Evolutionary conservation across 2,329 filamentous ascomycete species (phyloP).

Genomic region (Rhynchosporium agropyri): DNA sequence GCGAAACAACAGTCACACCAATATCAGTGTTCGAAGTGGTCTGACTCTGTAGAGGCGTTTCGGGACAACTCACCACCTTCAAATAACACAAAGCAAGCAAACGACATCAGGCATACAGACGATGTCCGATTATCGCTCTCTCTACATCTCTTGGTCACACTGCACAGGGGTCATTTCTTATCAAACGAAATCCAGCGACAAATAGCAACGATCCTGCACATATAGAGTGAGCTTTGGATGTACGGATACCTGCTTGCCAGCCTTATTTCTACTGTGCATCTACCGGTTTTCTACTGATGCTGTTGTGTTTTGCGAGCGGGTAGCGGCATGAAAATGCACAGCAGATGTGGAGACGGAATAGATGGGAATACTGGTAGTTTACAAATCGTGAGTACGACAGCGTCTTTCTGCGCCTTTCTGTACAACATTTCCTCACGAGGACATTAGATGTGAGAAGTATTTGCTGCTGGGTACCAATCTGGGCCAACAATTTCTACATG

Average conservation of each 20-base stretch:
- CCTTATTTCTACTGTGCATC: background rate
- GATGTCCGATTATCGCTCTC: conserved; percentile 1
- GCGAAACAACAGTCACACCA: conserved; percentile 4
- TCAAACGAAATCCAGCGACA: background rate
- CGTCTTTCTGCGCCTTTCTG: background rate
- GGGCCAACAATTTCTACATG: background rate
- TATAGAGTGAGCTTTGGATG: background rate
- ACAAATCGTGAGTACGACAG: background rate
- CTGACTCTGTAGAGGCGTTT: conserved; percentile 9
- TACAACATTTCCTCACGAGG: background rate
- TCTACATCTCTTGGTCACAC: background rate
- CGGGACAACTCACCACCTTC: background rate
- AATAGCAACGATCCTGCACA: background rate
- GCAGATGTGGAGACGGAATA: background rate
- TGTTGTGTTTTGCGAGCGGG: background rate
- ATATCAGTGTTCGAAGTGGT: background rate
- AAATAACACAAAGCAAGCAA: background rate
- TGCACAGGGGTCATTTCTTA: background rate
- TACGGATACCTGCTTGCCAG: background rate
- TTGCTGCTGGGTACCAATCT: background rate
- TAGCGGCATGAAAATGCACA: background rate
- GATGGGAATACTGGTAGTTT: background rate
- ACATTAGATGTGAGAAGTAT: background rate
- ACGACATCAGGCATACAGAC: background rate
- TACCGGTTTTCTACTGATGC: conserved; percentile 1